Evolutionary conservation across 2,329 filamentous ascomycete genomes (phyloP), one percentile per base, ranked within the genome.

Genomic region (Scedosporium apiospermum): DNA sequence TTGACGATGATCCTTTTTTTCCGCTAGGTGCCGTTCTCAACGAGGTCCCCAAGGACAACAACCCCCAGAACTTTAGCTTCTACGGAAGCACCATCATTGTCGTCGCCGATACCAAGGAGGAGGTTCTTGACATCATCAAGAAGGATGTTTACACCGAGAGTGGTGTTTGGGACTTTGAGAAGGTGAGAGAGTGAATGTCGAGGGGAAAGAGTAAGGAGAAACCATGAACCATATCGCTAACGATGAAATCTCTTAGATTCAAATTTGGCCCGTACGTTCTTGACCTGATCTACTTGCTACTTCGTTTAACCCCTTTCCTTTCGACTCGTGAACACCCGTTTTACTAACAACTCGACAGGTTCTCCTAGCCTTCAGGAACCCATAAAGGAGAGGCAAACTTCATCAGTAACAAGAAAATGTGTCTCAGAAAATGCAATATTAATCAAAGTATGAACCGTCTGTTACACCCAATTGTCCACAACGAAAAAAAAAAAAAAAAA

Each of bases 121-220:
- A 91, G 71, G 84, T 90, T 2, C 72, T 88, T 49, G 82, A 88
- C 68, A 70, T 82, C 60, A 72, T 96, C 57, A 83, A 82, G 73
- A 80, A 83, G 58, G 92, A 96, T 76, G 77, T 92, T 9, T 96
- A 96, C 75, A 78, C 81, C 9, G 80, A 76, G 64, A 80, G 75
- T 53, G 90, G 87, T 0, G 91, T 96, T 7, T 96, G 92, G 92
- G 90, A 96, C 77, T 71, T 89, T 64, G 82, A 87, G 42, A 89
- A 89, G 68, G 84, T 84, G 23, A 38, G 38, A 38, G 34, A 1
- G 34, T 6, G n/a, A 1, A 7, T 57, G 53, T 23, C 27, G 3
- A 3, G 38, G 38, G 7, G 18, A 58, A 58, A 9, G 12, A 38
- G 30, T 10, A 38, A 9, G 12, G 9, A 12, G 9, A 38, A 38